Conservation (phyloP, 1,139 yeast genomes). For the Lodderomyces orthopsilosis region DNA sequence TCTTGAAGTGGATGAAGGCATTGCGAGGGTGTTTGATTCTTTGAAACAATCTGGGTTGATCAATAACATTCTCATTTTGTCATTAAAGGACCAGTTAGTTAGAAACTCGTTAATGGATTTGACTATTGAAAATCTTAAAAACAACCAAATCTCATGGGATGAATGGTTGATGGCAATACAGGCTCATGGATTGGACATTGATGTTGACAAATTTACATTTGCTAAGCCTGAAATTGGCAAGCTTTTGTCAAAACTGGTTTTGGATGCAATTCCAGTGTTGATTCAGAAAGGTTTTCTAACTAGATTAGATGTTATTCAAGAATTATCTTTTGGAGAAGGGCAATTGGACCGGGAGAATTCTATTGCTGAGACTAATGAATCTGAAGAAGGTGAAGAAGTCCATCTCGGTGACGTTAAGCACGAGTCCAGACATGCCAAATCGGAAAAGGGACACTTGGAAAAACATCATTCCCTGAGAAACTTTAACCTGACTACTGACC, state of each 20-base stretch:
- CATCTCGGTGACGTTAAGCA: not conserved
- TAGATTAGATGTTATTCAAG: not conserved
- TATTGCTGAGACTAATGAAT: not conserved
- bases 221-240: slow-evolving; percentile 30
- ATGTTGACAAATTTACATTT: slow-evolving; percentile 24
- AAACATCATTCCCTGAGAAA: not conserved
- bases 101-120: slow-evolving; percentile 25
- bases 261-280: slow-evolving; percentile 27
- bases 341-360: not conserved
- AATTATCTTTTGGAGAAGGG: not conserved
- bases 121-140: slow-evolving; percentile 25
- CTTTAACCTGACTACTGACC: slow-evolving; percentile 1
- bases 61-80: slow-evolving; percentile 24
- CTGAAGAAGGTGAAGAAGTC: not conserved
- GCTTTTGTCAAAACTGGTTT: slow-evolving; percentile 26
- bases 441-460: slow-evolving; percentile 1
- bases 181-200: slow-evolving; percentile 31
- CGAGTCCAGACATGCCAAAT: not conserved
- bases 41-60: slow-evolving; percentile 33
- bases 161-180: slow-evolving; percentile 32
- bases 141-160: slow-evolving; percentile 33
- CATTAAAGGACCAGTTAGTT: slow-evolving; percentile 31
- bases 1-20: slow-evolving; percentile 18
- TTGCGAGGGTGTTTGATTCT: slow-evolving; percentile 23
- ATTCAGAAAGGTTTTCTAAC: slow-evolving; percentile 10